phyloP scores from a whole-genome alignment of 805 yeast species.

The Candida nitratophila region DNA sequence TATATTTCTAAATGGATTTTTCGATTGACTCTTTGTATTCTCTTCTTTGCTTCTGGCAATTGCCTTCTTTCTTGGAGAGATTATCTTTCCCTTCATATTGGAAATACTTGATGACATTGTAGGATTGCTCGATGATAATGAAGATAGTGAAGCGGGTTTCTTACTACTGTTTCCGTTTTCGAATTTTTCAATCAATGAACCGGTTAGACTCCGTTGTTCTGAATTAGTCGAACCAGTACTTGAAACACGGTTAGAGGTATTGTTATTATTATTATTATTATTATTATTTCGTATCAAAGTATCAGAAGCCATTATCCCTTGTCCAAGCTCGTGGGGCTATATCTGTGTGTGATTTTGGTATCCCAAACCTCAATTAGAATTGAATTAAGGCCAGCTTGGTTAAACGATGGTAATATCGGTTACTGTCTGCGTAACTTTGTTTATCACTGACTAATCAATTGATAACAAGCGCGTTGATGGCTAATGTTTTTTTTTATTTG shows the following conservation, averaged over 20 bases:
- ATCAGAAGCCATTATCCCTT: not conserved
- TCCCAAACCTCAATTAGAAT: too few species aligned
- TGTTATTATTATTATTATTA: not conserved
- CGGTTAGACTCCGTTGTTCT: not conserved
- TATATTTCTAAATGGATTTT: conserved; percentile 1
- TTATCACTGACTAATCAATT: too few species aligned
- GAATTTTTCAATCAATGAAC: not conserved
- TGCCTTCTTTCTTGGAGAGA: not conserved
- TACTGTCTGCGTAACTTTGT: not conserved
- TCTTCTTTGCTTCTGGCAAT: not conserved
- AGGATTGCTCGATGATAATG: not conserved
- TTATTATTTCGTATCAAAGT: not conserved
- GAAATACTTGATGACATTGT: not conserved
- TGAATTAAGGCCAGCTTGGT: too few species aligned
- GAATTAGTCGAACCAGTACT: not conserved
- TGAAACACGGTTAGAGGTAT: not conserved
- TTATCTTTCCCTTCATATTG: not conserved
- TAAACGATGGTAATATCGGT: too few species aligned
- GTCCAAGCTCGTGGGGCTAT: too few species aligned
- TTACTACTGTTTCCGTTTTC: not conserved
- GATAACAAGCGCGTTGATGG: too few species aligned
- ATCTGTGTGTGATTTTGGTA: not conserved
- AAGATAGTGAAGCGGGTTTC: not conserved
- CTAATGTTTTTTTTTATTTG: too few species aligned
- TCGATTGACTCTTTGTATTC: not conserved